Percentiles rank a stretch among this genome's conserved stretches.
These are phyloP conservation scores for Podospora anserina DNA, from an alignment of 495 filamentous ascomycete genomes.

Conservation along the genomic window DNA sequence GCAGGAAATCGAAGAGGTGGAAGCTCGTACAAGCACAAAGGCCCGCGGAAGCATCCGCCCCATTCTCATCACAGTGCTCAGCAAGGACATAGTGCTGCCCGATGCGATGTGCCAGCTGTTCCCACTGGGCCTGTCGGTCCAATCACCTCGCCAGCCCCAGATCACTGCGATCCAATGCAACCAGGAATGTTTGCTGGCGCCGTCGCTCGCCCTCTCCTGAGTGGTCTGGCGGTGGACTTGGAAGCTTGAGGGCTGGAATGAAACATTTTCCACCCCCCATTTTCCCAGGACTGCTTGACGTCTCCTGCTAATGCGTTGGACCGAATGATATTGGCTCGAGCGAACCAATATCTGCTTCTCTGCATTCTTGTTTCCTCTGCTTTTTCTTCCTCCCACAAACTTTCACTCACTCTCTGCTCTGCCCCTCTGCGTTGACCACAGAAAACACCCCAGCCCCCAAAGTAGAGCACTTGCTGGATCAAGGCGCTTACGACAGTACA, in stretches of 20 bases:
- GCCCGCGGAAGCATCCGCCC: background rate
- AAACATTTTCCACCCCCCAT: background rate
- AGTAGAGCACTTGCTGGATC: conserved; percentile 3
- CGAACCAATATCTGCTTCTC: conserved; percentile 1
- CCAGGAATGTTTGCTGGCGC: conserved; percentile 6
- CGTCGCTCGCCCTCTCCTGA: background rate
- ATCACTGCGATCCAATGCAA: background rate
- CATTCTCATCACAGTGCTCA: background rate
- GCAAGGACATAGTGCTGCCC: conserved; percentile 4
- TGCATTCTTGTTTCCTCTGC: background rate
- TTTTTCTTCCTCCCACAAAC: background rate
- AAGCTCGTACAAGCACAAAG: background rate
- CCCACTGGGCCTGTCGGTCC: background rate
- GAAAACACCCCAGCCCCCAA: background rate
- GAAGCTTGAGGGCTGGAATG: background rate
- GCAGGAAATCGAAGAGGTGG: background rate
- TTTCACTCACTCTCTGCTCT: background rate
- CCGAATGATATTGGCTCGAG: conserved; percentile 2
- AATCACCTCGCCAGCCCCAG: conserved; percentile 2
- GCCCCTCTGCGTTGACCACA: background rate
- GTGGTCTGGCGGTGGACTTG: background rate
- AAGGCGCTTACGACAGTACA: conserved; percentile 11
- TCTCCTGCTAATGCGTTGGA: background rate
- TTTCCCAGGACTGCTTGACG: background rate
- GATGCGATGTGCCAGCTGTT: conserved; percentile 1